These are phyloP conservation scores for Colletotrichum falcatum DNA, from an alignment of 2,329 filamentous ascomycete species.

Conservation along the genomic window DNA sequence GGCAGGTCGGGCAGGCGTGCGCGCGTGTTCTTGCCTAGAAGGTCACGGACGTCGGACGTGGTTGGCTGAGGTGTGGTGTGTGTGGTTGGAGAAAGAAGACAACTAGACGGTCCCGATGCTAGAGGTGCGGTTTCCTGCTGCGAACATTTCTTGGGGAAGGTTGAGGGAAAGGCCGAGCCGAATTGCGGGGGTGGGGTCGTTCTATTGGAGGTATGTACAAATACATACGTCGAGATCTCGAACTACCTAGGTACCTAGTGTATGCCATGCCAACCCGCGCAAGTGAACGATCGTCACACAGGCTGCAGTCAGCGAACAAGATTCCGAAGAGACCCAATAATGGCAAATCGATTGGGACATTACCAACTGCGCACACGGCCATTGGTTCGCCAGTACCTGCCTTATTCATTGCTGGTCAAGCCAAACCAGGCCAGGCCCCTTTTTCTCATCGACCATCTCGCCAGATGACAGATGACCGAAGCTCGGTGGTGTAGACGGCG, in stretches of 20 bases:
- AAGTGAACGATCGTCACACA: not conserved
- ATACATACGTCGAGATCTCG: not conserved
- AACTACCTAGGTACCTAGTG: not conserved
- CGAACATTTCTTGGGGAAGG: conserved; percentile 6
- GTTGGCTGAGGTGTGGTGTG: conserved; percentile 4
- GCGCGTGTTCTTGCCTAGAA: conserved; percentile 20
- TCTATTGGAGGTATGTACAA: too few species aligned
- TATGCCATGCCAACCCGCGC: not conserved
- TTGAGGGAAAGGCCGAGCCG: conserved; percentile 32
- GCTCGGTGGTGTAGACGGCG: conserved; percentile 1
- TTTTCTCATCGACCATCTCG: not conserved
- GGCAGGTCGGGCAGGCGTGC: not conserved
- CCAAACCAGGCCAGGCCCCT: not conserved
- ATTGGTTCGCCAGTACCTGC: conserved; percentile 2
- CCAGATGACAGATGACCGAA: conserved; percentile 14
- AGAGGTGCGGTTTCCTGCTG: not conserved
- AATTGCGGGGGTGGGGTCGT: conserved; percentile 39
- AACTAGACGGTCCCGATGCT: conserved; percentile 13
- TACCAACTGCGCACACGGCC: not conserved
- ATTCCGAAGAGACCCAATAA: not conserved
- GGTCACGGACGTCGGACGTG: conserved; percentile 12
- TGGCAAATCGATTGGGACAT: not conserved
- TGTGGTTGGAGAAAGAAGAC: conserved; percentile 19
- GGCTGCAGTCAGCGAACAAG: not conserved
- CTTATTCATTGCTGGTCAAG: not conserved